phyloP scores from a whole-genome alignment of 192 early-diverging fungal genomes.

The Pilobolus umbonatus region DNA sequence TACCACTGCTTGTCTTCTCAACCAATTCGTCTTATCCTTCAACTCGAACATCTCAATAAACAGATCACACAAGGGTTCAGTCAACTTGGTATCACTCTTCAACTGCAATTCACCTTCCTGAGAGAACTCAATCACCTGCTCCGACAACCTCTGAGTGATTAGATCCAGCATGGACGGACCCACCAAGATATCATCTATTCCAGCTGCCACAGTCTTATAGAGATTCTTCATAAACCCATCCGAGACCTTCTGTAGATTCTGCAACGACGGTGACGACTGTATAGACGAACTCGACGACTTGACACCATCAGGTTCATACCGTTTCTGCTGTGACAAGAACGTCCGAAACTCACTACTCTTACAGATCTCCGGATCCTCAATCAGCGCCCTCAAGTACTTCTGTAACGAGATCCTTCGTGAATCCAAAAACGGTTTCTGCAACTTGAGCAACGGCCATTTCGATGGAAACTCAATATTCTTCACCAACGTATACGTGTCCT shows the following conservation, averaged over 20 bases:
- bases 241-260: slow-evolving; percentile 13
- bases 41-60: slow-evolving; percentile 94
- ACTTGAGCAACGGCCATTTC: slow-evolving; percentile 65
- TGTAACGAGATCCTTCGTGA: slow-evolving; percentile 60
- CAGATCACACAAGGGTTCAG: slow-evolving; percentile 75
- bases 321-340: slow-evolving; percentile 67
- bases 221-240: slow-evolving; percentile 60
- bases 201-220: slow-evolving; percentile 69
- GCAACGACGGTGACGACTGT: slow-evolving; percentile 7
- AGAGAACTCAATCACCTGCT: slow-evolving; percentile 52
- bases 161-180: slow-evolving; percentile 66
- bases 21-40: slow-evolving; percentile 80
- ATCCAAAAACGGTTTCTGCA: slow-evolving; percentile 67
- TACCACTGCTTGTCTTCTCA: slow-evolving; percentile 80
- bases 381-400: slow-evolving; percentile 62
- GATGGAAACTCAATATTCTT: slow-evolving; percentile 66
- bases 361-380: slow-evolving; percentile 55
- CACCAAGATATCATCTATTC: slow-evolving; percentile 64
- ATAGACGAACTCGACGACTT: neutral
- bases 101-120: slow-evolving; percentile 23
- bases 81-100: slow-evolving; percentile 37
- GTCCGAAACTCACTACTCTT: slow-evolving; percentile 53
- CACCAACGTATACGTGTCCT: slow-evolving; percentile 52
- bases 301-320: neutral
- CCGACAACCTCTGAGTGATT: slow-evolving; percentile 63